phyloP scores from a whole-genome alignment of 371 early-diverging fungal genomes.

The Parasitella parasitica region DNA sequence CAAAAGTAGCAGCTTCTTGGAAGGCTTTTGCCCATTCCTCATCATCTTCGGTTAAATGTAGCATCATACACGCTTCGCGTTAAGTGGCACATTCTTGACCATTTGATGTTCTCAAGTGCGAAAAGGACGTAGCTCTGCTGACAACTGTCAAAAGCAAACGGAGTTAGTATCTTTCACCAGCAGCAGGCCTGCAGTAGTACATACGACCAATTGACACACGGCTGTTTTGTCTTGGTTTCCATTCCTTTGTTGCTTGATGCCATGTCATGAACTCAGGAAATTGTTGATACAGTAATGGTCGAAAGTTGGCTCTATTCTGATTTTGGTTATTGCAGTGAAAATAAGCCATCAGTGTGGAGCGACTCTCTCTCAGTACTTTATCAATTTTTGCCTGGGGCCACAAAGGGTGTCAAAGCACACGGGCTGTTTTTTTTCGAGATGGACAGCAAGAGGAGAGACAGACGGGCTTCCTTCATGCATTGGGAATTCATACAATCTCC shows the following conservation, averaged over 20 bases:
- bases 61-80: not conserved
- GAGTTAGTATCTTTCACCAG: not conserved
- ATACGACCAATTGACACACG: not conserved
- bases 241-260: not conserved
- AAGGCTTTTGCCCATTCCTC: conserved; percentile 2
- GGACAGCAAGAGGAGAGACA: not conserved
- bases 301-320: not conserved
- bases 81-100: not conserved
- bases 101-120: not conserved
- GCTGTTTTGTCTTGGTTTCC: not conserved
- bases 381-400: not conserved
- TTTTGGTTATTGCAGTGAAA: not conserved
- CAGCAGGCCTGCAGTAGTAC: not conserved
- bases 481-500: no score
- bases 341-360: not conserved
- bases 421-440: conserved; percentile 3
- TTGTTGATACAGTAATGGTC: not conserved
- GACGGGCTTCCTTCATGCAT: no score
- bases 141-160: not conserved
- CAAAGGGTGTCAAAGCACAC: not conserved
- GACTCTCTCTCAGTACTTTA: not conserved
- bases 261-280: conserved; percentile 3
- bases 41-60: not conserved
- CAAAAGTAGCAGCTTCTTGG: not conserved
- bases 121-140: not conserved